Evolutionary conservation across 345 rosid species (phyloP), one percentile per base, ranked within the genome.

Genomic region (Litchi chinensis): DNA sequence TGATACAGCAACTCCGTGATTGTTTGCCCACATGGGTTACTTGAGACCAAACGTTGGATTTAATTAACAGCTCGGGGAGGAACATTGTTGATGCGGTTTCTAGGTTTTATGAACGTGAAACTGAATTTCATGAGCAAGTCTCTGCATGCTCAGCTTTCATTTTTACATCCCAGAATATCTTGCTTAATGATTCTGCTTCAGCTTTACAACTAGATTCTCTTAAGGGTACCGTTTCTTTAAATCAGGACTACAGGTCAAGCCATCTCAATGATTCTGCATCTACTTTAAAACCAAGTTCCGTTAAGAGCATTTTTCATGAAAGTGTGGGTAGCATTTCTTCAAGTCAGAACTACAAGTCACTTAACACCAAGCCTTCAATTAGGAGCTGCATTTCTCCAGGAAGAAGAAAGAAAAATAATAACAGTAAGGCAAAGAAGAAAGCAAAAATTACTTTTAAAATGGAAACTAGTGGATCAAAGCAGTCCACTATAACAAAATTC

Each of bases 11-110:
- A 84, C 87, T 96, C 41, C 63, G 78, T 72, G 76, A 80, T 13
- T 89, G 84, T 87, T 87, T 94, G 73, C 99, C 98, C 37, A 69
- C 79, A 56, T 96, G 98, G 99, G 97, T 92, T 80, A 91, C 95
- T 9, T 88, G 75, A 57, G 96, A 89, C 43, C 96, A 91, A 65
- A 86, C 88, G 79, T 80, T 89, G 74, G 85, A 91, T 81, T 85
- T 93, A 87, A 85, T 94, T 76, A 83, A 81, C 75, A 84, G 76
- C 57, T 89, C 95, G 3, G 87, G 89, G 43, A 78, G 83, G 70
- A 88, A 91, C 75, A 71, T 93, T 37, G 92, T 96, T 37, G 94
- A 91, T 19, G 91, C 92, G 28, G 97, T 88, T 84, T 91, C 96
- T 80, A 73, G 83, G 82, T 96, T 96, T 74, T 94, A 93, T 79